Percentiles rank a stretch among this genome's conserved stretches.
Conservation (phyloP, 257 asterid genomes). For the Solanum virginianum region DNA sequence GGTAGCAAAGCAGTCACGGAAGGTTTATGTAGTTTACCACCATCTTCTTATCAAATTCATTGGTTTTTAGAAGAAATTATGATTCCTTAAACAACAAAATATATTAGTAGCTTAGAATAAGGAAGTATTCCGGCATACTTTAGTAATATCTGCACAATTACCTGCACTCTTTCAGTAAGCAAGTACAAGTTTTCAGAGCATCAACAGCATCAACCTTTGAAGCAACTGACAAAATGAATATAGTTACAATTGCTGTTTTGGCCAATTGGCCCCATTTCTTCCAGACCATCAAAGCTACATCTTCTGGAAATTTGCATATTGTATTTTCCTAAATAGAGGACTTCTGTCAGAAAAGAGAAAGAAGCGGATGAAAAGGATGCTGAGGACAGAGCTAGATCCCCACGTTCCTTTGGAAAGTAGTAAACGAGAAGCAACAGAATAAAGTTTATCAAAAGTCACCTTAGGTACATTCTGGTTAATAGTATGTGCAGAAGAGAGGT, state of each 20-base stretch:
- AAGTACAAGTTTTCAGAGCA: conserved; percentile 76
- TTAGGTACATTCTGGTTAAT: conserved; percentile 13
- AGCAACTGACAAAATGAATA: conserved; percentile 41
- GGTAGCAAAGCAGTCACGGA: not conserved
- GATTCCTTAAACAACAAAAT: not conserved
- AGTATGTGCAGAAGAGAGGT: conserved; percentile 8
- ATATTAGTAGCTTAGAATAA: not conserved
- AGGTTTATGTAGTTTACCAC: not conserved
- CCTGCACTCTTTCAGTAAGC: conserved; percentile 96
- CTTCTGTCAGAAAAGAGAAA: not conserved
- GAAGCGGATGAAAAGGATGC: not conserved
- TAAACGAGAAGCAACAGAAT: not conserved
- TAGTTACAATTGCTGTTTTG: conserved; percentile 38
- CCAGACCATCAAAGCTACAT: conserved; percentile 17
- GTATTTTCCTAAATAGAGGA: conserved; percentile 26
- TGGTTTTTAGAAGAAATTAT: not conserved
- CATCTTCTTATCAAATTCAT: not conserved
- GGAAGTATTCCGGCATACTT: not conserved
- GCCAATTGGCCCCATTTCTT: conserved; percentile 49
- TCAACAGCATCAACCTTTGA: conserved; percentile 85
- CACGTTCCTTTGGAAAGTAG: not conserved
- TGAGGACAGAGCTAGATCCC: not conserved
- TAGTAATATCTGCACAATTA: conserved; percentile 2
- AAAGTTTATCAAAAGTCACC: conserved; percentile 22
- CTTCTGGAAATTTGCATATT: conserved; percentile 24